phyloP scores from a whole-genome alignment of 768 basidiomycete genomes.

The Amanita jacksonii region DNA sequence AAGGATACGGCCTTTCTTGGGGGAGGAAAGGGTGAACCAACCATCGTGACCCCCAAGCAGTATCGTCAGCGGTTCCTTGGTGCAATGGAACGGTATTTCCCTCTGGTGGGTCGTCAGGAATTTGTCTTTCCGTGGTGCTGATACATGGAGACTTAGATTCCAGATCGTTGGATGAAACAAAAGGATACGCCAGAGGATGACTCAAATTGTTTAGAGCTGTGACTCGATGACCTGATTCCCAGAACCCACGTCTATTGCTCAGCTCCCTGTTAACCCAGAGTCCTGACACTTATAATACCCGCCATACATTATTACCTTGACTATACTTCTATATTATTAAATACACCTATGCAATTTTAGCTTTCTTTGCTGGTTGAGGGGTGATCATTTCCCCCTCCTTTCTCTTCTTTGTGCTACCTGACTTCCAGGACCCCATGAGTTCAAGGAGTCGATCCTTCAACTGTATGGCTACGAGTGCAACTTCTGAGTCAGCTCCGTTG shows the following conservation, averaged over 20 bases:
- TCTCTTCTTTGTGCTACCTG: slow-evolving; percentile 53
- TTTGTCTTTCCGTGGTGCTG: background rate
- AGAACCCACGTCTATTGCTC: no score
- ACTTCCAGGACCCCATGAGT: slow-evolving; percentile 37
- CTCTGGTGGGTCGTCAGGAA: slow-evolving; percentile 43
- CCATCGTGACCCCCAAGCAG: slow-evolving; percentile 92
- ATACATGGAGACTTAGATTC: slow-evolving; percentile 39
- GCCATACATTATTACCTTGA: slow-evolving; percentile 18
- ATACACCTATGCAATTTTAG: slow-evolving; percentile 41
- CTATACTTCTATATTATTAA: slow-evolving; percentile 7
- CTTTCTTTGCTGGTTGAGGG: slow-evolving; percentile 61
- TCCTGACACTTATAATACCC: no score
- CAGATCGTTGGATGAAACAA: slow-evolving; percentile 89
- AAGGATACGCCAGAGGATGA: slow-evolving; percentile 74
- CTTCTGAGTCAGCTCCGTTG: slow-evolving; percentile 76
- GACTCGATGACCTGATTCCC: slow-evolving; percentile 42
- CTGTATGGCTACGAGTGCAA: slow-evolving; percentile 50
- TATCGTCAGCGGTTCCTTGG: slow-evolving; percentile 82
- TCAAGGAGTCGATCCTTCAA: slow-evolving; percentile 46
- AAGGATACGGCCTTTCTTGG: slow-evolving; percentile 92
- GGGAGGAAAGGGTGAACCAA: slow-evolving; percentile 81
- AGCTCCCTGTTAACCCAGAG: no score
- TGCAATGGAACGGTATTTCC: slow-evolving; percentile 88
- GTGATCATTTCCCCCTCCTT: slow-evolving; percentile 63
- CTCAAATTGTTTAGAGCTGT: slow-evolving; percentile 44